Conservation (phyloP, 371 early-diverging fungal genomes). For the Mucor saturninus region DNA sequence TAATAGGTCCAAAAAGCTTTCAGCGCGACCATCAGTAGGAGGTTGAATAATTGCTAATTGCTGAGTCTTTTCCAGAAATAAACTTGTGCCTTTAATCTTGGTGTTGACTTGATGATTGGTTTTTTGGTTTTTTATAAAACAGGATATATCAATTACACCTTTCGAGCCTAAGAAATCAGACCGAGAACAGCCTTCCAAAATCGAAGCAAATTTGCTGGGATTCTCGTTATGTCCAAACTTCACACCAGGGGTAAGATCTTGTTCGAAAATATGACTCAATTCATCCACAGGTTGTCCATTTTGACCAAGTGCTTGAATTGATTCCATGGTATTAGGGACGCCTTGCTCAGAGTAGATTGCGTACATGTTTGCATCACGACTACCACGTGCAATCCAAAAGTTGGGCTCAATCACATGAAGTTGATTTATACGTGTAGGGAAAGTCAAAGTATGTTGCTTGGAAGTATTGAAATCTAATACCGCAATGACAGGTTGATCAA, state of each 20-base stretch:
- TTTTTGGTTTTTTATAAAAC: conserved; percentile 30
- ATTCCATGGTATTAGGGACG: conserved; percentile 36
- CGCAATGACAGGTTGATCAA: conserved; percentile 55
- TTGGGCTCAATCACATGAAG: conserved; percentile 55
- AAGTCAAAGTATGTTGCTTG: conserved; percentile 53
- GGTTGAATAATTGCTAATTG: conserved; percentile 68
- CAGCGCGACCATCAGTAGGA: conserved; percentile 61
- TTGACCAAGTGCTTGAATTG: conserved; percentile 42
- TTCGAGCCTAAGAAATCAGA: conserved; percentile 30
- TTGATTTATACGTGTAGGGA: conserved; percentile 54
- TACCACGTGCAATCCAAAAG: conserved; percentile 66
- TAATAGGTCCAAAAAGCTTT: conserved; percentile 67
- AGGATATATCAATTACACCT: conserved; percentile 24
- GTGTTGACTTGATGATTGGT: not conserved
- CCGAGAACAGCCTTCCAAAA: conserved; percentile 37
- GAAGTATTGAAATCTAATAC: conserved; percentile 67
- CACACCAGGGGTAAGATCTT: conserved; percentile 27
- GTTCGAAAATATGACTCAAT: conserved; percentile 32
- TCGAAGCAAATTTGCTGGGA: conserved; percentile 30
- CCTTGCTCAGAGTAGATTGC: conserved; percentile 40
- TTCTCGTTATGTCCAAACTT: conserved; percentile 30
- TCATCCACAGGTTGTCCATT: conserved; percentile 40
- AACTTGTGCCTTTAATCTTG: conserved; percentile 53
- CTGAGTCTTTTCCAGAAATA: conserved; percentile 53
- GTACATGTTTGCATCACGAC: conserved; percentile 52